These are phyloP conservation scores for Irpex sp. DNA, from an alignment of 1,284 basidiomycete genomes.

Conservation along the genomic window DNA sequence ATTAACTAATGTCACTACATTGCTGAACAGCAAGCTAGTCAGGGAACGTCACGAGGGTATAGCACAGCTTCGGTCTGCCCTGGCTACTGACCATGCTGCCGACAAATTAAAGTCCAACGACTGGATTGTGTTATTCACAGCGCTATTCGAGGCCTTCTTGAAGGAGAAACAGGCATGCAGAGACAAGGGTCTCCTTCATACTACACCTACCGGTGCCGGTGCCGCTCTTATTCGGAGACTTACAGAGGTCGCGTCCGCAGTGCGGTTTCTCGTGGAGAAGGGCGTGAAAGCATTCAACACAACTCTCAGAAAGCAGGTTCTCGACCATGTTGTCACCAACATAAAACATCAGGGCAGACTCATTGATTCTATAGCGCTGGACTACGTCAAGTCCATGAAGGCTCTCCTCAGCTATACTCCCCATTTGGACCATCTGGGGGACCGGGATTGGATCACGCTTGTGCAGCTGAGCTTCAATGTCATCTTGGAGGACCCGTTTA, in stretches of 20 bases:
- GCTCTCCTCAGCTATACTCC: constrained; percentile 60
- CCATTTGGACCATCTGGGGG: constrained; percentile 77
- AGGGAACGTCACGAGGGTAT: constrained; percentile 73
- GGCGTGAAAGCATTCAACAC: constrained; percentile 50
- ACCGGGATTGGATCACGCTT: constrained; percentile 63
- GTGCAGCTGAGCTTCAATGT: constrained; percentile 76
- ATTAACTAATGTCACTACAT: neutral
- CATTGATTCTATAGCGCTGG: constrained; percentile 64
- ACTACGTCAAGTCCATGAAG: constrained; percentile 80
- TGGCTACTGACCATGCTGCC: constrained; percentile 52
- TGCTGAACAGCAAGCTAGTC: constrained; percentile 63
- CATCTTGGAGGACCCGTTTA: constrained; percentile 63
- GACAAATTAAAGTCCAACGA: constrained; percentile 45
- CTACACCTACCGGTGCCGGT: constrained; percentile 27
- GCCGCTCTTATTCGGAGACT: constrained; percentile 54
- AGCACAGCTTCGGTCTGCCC: constrained; percentile 51
- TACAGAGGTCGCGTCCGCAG: constrained; percentile 54
- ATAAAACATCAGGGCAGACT: constrained; percentile 57
- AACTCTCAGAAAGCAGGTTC: constrained; percentile 50
- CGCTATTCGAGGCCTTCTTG: constrained; percentile 63
- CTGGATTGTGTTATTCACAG: constrained; percentile 75
- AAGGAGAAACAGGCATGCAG: constrained; percentile 59
- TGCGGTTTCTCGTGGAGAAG: constrained; percentile 71
- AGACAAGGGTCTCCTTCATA: constrained; percentile 35
- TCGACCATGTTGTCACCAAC: constrained; percentile 65